A percentile compares a stretch with the other conserved stretches of the same genome.
phyloP scores from a whole-genome alignment of 2,329 filamentous ascomycete genomes.

The Penicillium sp. region DNA sequence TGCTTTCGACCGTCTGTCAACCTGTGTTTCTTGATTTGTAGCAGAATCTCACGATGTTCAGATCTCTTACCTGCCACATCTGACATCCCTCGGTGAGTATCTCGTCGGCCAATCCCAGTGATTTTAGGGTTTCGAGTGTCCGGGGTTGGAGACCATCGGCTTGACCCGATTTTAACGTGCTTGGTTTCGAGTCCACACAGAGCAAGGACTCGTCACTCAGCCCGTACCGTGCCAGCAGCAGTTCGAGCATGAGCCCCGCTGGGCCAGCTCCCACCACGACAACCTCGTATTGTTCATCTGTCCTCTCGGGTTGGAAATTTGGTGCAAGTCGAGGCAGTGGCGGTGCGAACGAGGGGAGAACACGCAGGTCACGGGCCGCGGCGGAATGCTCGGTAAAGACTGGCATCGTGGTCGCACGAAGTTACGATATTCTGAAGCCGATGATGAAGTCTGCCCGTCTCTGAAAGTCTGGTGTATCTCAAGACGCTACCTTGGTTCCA shows the following conservation, averaged over 20 bases:
- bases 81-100: slow-evolving; percentile 37
- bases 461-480: too few relatives aligned
- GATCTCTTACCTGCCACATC: slow-evolving; percentile 42
- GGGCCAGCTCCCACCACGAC: slow-evolving; percentile 41
- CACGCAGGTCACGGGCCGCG: slow-evolving; percentile 35
- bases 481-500: too few relatives aligned
- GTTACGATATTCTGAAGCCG: neutral
- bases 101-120: slow-evolving; percentile 37
- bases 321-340: slow-evolving; percentile 34
- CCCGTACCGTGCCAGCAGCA: slow-evolving; percentile 42
- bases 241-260: slow-evolving; percentile 38
- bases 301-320: slow-evolving; percentile 8
- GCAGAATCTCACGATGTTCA: neutral
- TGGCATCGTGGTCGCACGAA: slow-evolving; percentile 25
- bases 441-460: neutral
- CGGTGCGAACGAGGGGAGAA: slow-evolving; percentile 36
- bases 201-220: slow-evolving; percentile 37
- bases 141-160: slow-evolving; percentile 41
- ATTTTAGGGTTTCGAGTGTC: slow-evolving; percentile 40
- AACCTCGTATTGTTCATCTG: slow-evolving; percentile 37
- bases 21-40: neutral
- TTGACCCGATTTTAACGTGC: slow-evolving; percentile 37
- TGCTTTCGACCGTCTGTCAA: neutral
- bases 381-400: slow-evolving; percentile 35
- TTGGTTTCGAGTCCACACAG: slow-evolving; percentile 40